Percentiles rank a stretch among this genome's conserved stretches.
These are phyloP conservation scores for Beauveria sp. DNA, from an alignment of 2,329 filamentous ascomycete genomes.

Conservation along the genomic window DNA sequence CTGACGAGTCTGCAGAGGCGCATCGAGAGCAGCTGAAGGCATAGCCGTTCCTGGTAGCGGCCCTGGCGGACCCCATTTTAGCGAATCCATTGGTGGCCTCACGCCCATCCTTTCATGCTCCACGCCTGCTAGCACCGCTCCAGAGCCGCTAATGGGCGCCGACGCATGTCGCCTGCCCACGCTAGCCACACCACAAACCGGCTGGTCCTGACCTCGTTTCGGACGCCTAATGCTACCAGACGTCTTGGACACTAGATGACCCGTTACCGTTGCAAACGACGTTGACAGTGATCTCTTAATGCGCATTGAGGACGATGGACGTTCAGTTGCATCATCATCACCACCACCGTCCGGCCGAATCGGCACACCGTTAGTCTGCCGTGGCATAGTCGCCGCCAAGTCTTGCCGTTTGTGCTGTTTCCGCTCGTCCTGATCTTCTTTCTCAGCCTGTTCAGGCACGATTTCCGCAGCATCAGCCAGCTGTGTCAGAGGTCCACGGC, in stretches of 20 bases:
- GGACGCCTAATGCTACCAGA: slow-evolving; percentile 47
- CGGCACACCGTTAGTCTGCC: not conserved
- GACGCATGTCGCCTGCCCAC: slow-evolving; percentile 46
- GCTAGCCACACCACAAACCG: slow-evolving; percentile 27
- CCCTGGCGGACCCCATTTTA: slow-evolving; percentile 12
- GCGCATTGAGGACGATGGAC: slow-evolving; percentile 33
- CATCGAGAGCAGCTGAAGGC: slow-evolving; percentile 4
- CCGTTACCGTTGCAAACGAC: slow-evolving; percentile 47
- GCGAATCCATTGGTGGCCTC: slow-evolving; percentile 18
- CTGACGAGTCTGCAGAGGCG: not conserved
- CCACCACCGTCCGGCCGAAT: not conserved
- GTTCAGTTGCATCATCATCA: slow-evolving; percentile 23
- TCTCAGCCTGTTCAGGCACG: slow-evolving; percentile 1
- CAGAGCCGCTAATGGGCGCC: slow-evolving; percentile 35
- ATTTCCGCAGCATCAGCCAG: slow-evolving; percentile 18
- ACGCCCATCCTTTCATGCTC: slow-evolving; percentile 17
- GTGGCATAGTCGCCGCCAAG: not conserved
- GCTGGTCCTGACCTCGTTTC: slow-evolving; percentile 35
- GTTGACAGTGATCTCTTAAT: slow-evolving; percentile 50
- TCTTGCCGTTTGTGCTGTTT: not conserved
- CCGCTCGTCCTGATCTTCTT: slow-evolving; percentile 3
- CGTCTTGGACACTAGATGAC: slow-evolving; percentile 47
- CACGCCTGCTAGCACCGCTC: slow-evolving; percentile 21
- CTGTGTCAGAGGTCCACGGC: not conserved
- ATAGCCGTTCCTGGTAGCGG: slow-evolving; percentile 2